phyloP scores from a whole-genome alignment of 306 rosid species.

The Abrus pulchellus region DNA sequence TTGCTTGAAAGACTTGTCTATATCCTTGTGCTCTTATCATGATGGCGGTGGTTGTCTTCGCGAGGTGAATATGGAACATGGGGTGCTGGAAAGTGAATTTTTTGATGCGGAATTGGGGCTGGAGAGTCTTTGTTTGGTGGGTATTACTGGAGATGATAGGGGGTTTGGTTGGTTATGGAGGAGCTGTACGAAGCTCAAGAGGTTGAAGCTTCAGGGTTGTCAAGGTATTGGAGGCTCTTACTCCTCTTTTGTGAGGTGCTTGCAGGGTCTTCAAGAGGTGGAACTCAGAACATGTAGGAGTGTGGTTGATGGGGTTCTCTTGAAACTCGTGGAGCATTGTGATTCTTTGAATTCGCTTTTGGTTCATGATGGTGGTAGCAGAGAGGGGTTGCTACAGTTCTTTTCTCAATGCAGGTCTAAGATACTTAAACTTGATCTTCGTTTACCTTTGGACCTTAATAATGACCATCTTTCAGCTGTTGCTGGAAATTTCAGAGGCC shows the following conservation, averaged over 20 bases:
- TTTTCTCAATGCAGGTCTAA: conserved; percentile 51
- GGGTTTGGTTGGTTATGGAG: conserved; percentile 81
- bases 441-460: conserved; percentile 84
- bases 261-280: conserved; percentile 62
- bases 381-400: conserved; percentile 70
- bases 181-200: conserved; percentile 69
- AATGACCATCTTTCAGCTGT: conserved; percentile 72
- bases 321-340: conserved; percentile 67
- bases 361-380: conserved; percentile 91
- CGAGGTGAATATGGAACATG: conserved; percentile 12
- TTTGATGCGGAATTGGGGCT: conserved; percentile 56
- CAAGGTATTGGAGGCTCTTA: conserved; percentile 81
- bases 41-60: conserved; percentile 10
- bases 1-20: conserved; percentile 60
- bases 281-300: conserved; percentile 87
- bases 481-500: conserved; percentile 57
- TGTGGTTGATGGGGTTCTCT: conserved; percentile 71
- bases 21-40: conserved; percentile 38
- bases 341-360: conserved; percentile 63
- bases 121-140: conserved; percentile 68
- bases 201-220: conserved; percentile 66
- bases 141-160: conserved; percentile 68
- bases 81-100: conserved; percentile 49
- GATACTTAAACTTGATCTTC: conserved; percentile 70
- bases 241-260: conserved; percentile 65